These are phyloP conservation scores for Madurella fahalii DNA, from an alignment of 2,329 filamentous ascomycete genomes.

Conservation along the genomic window DNA sequence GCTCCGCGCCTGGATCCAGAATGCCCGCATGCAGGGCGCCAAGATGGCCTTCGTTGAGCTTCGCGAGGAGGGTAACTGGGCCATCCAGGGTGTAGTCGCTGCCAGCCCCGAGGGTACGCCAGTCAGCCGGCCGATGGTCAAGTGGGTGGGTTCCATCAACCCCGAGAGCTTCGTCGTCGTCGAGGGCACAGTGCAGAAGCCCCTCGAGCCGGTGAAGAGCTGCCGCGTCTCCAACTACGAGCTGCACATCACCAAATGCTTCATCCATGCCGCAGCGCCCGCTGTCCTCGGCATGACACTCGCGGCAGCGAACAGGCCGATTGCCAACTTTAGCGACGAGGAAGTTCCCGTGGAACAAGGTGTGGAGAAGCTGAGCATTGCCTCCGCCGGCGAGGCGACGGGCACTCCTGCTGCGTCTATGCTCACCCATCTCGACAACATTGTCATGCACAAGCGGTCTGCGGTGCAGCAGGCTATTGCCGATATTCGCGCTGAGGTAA, in stretches of 20 bases:
- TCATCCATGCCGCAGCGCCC: slow-evolving; percentile 64
- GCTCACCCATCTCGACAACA: slow-evolving; percentile 83
- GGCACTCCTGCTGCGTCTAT: slow-evolving; percentile 71
- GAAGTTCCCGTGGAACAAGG: slow-evolving; percentile 37
- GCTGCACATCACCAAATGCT: slow-evolving; percentile 84
- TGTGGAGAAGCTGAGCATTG: slow-evolving; percentile 34
- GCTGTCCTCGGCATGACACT: slow-evolving; percentile 56
- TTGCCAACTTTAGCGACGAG: slow-evolving; percentile 58
- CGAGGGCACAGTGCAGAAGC: slow-evolving; percentile 75
- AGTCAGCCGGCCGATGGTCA: slow-evolving; percentile 86
- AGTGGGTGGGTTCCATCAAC: slow-evolving; percentile 73
- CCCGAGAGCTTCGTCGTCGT: slow-evolving; percentile 79
- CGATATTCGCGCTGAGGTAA: slow-evolving; percentile 42
- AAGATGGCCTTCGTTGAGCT: slow-evolving; percentile 91
- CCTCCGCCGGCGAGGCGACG: slow-evolving; percentile 26
- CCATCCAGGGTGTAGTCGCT: slow-evolving; percentile 75
- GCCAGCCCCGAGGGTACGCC: slow-evolving; percentile 59
- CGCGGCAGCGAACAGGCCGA: slow-evolving; percentile 49
- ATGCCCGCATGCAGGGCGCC: slow-evolving; percentile 80
- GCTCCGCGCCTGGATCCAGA: slow-evolving; percentile 79
- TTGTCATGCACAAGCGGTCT: slow-evolving; percentile 85
- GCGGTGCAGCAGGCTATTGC: slow-evolving; percentile 84
- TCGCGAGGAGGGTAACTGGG: slow-evolving; percentile 68
- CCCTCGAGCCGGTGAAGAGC: slow-evolving; percentile 83
- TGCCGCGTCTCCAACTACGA: slow-evolving; percentile 76